Evolutionary conservation across 371 early-diverging fungal genomes (phyloP), one percentile per base, ranked within the genome.

Genomic region (Rhizomucor miehei): DNA sequence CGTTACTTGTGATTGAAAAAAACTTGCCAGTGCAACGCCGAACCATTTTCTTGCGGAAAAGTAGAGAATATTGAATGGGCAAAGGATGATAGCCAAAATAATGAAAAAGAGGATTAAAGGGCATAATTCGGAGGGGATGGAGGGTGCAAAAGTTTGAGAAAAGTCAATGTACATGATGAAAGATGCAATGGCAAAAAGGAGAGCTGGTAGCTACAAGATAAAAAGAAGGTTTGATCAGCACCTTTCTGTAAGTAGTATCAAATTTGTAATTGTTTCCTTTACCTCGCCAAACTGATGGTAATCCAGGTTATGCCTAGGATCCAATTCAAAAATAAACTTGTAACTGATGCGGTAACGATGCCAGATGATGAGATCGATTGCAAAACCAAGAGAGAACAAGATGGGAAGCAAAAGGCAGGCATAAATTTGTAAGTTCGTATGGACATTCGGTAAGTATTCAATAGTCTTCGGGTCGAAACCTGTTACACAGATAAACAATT

Each of bases 301-400:
- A 55, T 84, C 72, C 23, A 92, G 65, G 52, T 89, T 86, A 54
- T 89, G 77, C 57, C 93, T 73, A 11, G 90, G 87, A 60, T 92
- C 86, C 21, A 92, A 80, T 48, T 91, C 91, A 67, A 93, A 92
- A 43, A 92, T 91, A 55, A 92, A 92, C 63, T 85, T 85, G 71
- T 92, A 92, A 67, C 91, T 92, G 62, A 92, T 89, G 44, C 85
- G 66, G 16, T 72, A 71, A 12, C 71, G 73, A 45, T 79, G 63
- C 93, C 93, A 92, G 6, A 80, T 79, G 51, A 78, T 61, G 63
- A 91, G 71, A 63, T 90, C 87, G 34, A 87, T 44, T 13, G 86
- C 80, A 49, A 92, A 85, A 34, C 89, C 73, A 17, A 88, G 67
- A 36, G 73, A 57, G 55, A 90, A 88, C 0, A 87, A 25, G 14